These are phyloP conservation scores for Raffaelea deltoideospora DNA, from an alignment of 2,329 filamentous ascomycete species.

Conservation along the genomic window DNA sequence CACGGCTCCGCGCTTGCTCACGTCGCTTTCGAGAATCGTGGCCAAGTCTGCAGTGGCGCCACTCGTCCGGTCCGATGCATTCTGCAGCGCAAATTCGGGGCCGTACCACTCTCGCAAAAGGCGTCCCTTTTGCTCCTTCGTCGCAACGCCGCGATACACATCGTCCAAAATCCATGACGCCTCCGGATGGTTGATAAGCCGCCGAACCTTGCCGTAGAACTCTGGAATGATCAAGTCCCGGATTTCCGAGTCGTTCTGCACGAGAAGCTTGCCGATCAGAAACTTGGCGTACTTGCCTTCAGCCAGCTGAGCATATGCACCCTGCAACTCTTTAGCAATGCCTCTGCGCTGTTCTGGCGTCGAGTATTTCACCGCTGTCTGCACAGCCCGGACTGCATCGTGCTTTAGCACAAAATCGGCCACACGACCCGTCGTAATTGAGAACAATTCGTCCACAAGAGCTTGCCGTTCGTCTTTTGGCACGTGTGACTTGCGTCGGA, in stretches of 20 bases:
- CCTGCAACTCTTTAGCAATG: constrained; percentile 76
- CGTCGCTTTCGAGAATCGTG: constrained; percentile 57
- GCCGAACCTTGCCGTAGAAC: constrained; percentile 86
- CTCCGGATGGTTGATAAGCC: constrained; percentile 90
- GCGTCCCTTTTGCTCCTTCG: constrained; percentile 67
- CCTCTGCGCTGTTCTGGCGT: constrained; percentile 68
- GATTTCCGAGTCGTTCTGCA: constrained; percentile 79
- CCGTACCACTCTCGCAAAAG: constrained; percentile 94
- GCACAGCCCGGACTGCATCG: constrained; percentile 88
- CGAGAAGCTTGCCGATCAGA: constrained; percentile 83
- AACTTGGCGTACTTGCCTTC: constrained; percentile 98
- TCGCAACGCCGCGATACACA: constrained; percentile 80
- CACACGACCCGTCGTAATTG: constrained; percentile 78
- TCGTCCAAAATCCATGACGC: constrained; percentile 97
- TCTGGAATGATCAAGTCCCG: constrained; percentile 81
- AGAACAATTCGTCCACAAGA: constrained; percentile 78
- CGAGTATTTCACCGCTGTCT: constrained; percentile 93
- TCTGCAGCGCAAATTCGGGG: constrained; percentile 72
- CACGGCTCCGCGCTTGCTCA: constrained; percentile 75
- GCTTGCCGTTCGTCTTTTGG: constrained; percentile 76
- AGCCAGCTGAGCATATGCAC: constrained; percentile 68
- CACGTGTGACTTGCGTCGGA: constrained; percentile 87
- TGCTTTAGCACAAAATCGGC: constrained; percentile 98
- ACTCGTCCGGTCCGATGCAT: constrained; percentile 7
- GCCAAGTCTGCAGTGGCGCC: constrained; percentile 53